A percentile compares a stretch with the other conserved stretches of the same genome.
Evolutionary conservation across 768 basidiomycete genomes (phyloP).

Genomic region (Lactifluus pinguis): DNA sequence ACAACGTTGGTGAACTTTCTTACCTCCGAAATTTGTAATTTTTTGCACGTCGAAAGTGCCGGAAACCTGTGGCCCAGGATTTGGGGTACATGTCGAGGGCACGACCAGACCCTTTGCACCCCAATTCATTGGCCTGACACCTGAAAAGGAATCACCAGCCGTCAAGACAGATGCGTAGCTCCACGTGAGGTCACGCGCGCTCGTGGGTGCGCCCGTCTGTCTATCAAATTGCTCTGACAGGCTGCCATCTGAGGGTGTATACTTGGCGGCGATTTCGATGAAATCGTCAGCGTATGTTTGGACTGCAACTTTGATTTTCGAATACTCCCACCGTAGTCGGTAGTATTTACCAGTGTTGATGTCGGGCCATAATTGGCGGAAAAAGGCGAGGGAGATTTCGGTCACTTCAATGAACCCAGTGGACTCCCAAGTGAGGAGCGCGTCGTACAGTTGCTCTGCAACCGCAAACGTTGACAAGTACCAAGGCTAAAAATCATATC

Average conservation of each 20-base stretch:
- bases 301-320: conserved; percentile 40
- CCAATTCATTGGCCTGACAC: conserved; percentile 46
- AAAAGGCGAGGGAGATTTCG: conserved; percentile 58
- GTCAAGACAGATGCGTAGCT: conserved; percentile 65
- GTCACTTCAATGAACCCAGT: conserved; percentile 47
- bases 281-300: conserved; percentile 58
- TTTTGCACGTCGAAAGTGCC: conserved; percentile 58
- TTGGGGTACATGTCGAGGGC: conserved; percentile 32
- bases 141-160: conserved; percentile 46
- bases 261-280: conserved; percentile 44
- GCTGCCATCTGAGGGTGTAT: conserved; percentile 52
- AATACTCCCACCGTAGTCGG: conserved; percentile 39
- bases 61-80: conserved; percentile 29
- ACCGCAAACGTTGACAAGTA: conserved; percentile 63
- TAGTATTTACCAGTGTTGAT: conserved; percentile 46
- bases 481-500: conserved; percentile 46
- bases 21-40: conserved; percentile 53
- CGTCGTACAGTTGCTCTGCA: conserved; percentile 73
- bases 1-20: conserved; percentile 17
- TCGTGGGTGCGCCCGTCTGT: conserved; percentile 41
- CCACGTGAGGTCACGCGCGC: conserved; percentile 67
- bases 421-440: conserved; percentile 55
- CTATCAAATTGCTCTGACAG: conserved; percentile 58
- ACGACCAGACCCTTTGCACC: conserved; percentile 52
- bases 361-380: conserved; percentile 46